Conservation (phyloP, 768 basidiomycete genomes). For the Boletus sp. region DNA sequence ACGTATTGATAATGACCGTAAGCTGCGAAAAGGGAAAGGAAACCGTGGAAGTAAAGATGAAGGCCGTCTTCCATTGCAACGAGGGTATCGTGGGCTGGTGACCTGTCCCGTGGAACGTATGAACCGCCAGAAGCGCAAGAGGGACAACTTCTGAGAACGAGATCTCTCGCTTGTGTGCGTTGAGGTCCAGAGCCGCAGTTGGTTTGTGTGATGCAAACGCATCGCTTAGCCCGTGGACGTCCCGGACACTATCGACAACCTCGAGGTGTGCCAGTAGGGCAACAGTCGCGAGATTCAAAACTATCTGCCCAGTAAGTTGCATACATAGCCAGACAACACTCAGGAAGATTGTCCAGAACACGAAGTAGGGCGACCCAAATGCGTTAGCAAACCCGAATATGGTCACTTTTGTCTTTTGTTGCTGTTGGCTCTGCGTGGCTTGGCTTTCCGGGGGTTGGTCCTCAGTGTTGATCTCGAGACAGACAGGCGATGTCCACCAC, state of each 20-base stretch:
- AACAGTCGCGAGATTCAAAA: constrained; percentile 59
- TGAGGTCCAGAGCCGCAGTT: constrained; percentile 39
- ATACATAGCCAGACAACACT: constrained; percentile 51
- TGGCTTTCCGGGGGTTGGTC: constrained; percentile 8
- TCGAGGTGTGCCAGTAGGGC: constrained; percentile 79
- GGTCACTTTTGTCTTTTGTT: constrained; percentile 44
- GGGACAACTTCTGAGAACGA: constrained; percentile 69
- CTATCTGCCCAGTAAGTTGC: constrained; percentile 82
- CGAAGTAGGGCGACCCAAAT: constrained; percentile 82
- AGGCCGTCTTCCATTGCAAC: constrained; percentile 95
- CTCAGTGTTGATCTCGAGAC: constrained; percentile 58
- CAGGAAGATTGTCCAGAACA: constrained; percentile 74
- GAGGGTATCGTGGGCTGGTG: constrained; percentile 89
- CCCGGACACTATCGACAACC: constrained; percentile 76
- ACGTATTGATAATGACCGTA: constrained; percentile 73
- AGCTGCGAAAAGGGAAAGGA: constrained; percentile 72
- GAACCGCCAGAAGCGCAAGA: constrained; percentile 71
- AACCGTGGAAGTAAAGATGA: constrained; percentile 70
- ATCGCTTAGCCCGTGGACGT: constrained; percentile 54
- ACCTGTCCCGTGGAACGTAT: constrained; percentile 84
- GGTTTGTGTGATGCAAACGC: constrained; percentile 51
- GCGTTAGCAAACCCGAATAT: constrained; percentile 89
- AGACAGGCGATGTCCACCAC: constrained; percentile 76
- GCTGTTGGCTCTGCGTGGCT: constrained; percentile 17
- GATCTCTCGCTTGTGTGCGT: constrained; percentile 35